Conservation (phyloP, 1,284 basidiomycete genomes). For the Xerocomus nothofagi region DNA sequence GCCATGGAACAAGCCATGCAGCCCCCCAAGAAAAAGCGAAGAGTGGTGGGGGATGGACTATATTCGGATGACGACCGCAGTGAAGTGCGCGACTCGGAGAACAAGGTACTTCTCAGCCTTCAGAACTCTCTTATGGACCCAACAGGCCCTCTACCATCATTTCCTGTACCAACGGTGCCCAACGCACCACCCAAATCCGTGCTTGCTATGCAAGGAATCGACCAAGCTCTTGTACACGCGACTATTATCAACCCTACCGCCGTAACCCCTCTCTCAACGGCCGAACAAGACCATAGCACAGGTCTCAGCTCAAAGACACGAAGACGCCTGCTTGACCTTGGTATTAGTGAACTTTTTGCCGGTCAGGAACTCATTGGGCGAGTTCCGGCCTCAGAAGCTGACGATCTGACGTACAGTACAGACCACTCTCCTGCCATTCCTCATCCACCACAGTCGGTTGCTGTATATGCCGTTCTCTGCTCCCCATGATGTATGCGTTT, state of each 20-base stretch:
- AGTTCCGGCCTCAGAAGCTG: conserved; percentile 2
- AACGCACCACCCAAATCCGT: conserved; percentile 55
- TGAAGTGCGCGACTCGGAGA: background rate
- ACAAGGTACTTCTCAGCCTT: background rate
- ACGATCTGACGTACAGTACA: conserved; percentile 58
- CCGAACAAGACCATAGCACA: conserved; percentile 41
- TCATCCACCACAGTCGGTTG: conserved; percentile 50
- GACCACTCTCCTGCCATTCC: conserved; percentile 76
- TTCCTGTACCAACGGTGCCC: conserved; percentile 71
- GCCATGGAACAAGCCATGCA: background rate
- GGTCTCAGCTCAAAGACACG: conserved; percentile 63
- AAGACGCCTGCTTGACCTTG: conserved; percentile 68
- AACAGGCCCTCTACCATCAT: conserved; percentile 52
- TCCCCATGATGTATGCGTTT: conserved; percentile 89
- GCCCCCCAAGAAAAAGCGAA: conserved; percentile 23
- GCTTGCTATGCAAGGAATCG: conserved; percentile 76
- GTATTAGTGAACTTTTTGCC: conserved; percentile 83
- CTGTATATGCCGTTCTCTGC: conserved; percentile 74
- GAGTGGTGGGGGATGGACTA: conserved; percentile 1
- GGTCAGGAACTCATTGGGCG: conserved; percentile 49
- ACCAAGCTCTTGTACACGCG: conserved; percentile 71
- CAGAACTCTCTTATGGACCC: conserved; percentile 2
- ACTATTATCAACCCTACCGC: conserved; percentile 65
- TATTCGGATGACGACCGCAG: background rate
- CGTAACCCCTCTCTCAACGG: conserved; percentile 48